Evolutionary conservation across 108 stramenopile genomes (phyloP).

Genomic region (Cyclostephanos invisitatus): DNA sequence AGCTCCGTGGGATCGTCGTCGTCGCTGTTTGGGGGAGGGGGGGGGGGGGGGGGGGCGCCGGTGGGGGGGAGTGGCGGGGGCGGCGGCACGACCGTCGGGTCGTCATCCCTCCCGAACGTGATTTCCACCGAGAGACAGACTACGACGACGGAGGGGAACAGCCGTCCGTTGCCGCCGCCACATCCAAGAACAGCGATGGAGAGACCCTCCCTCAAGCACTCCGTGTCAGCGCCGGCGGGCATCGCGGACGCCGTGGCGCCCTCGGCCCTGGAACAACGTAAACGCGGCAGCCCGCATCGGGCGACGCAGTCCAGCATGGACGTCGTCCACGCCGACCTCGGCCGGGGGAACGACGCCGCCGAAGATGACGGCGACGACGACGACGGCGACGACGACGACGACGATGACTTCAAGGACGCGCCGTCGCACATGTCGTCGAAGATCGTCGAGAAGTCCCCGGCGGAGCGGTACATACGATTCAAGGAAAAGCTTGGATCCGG

Average conservation of each 20-base stretch:
- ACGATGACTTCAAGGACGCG: slow-evolving; percentile 34
- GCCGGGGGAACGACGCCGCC: neutral
- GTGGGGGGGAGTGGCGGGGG: neutral
- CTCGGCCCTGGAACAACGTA: neutral
- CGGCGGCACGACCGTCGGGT: neutral
- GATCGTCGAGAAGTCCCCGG: slow-evolving; percentile 89
- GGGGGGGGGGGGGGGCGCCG: neutral
- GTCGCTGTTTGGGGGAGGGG: neutral
- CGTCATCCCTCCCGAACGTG: neutral
- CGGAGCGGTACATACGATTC: slow-evolving; percentile 94
- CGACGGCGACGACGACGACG: slow-evolving; percentile 29
- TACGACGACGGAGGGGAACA: neutral
- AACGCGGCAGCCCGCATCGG: neutral
- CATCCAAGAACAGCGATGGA: neutral
- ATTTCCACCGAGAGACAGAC: neutral
- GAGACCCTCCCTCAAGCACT: slow-evolving; percentile 7
- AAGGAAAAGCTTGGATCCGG: slow-evolving; percentile 94
- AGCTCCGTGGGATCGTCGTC: slow-evolving; percentile 12
- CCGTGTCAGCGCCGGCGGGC: neutral
- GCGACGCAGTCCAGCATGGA: neutral
- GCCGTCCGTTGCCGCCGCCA: neutral
- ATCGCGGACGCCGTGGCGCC: neutral
- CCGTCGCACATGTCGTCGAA: slow-evolving; percentile 35
- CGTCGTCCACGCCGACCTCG: slow-evolving; percentile 1
- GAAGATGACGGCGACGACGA: neutral